phyloP scores from a whole-genome alignment of 495 filamentous ascomycete species.

The Xylona heveae region DNA sequence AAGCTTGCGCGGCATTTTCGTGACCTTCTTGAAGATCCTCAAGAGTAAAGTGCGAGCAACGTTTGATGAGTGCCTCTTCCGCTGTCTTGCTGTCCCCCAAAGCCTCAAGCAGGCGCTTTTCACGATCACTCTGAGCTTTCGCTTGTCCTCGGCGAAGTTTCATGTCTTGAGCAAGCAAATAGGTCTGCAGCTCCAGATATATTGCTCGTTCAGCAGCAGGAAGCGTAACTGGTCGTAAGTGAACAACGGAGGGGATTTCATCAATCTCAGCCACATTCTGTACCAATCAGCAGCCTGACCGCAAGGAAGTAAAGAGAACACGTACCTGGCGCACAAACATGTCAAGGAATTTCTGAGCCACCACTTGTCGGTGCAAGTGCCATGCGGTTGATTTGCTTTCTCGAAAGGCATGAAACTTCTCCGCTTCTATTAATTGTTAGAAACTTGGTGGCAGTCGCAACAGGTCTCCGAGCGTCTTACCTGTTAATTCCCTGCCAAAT shows the following conservation, averaged over 20 bases:
- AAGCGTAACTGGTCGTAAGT: conserved; percentile 17
- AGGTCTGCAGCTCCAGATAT: conserved; percentile 26
- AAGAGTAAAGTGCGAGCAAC: conserved; percentile 21
- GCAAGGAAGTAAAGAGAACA: not conserved
- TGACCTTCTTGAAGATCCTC: conserved; percentile 11
- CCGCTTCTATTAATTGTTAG: conserved; percentile 15
- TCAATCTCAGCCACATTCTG: conserved; percentile 25
- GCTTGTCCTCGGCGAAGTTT: conserved; percentile 16
- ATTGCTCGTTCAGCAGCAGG: conserved; percentile 21
- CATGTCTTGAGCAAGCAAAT: conserved; percentile 21
- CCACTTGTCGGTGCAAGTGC: conserved; percentile 24
- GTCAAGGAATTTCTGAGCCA: conserved; percentile 31
- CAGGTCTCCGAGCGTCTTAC: conserved; percentile 1
- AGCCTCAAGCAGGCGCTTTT: conserved; percentile 20
- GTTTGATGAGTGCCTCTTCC: conserved; percentile 26
- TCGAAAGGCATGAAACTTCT: conserved; percentile 25
- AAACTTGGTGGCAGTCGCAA: not conserved
- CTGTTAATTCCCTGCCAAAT: conserved; percentile 11
- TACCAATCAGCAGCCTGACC: conserved; percentile 2
- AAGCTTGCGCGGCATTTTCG: conserved; percentile 16
- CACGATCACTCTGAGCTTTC: conserved; percentile 18
- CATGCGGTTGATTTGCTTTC: conserved; percentile 24
- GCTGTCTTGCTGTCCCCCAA: conserved; percentile 19
- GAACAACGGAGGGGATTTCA: conserved; percentile 18
- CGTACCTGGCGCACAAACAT: conserved; percentile 25